Evolutionary conservation across 108 stramenopile genomes (phyloP).

Genomic region (Pseudonitzschia multistriata): DNA sequence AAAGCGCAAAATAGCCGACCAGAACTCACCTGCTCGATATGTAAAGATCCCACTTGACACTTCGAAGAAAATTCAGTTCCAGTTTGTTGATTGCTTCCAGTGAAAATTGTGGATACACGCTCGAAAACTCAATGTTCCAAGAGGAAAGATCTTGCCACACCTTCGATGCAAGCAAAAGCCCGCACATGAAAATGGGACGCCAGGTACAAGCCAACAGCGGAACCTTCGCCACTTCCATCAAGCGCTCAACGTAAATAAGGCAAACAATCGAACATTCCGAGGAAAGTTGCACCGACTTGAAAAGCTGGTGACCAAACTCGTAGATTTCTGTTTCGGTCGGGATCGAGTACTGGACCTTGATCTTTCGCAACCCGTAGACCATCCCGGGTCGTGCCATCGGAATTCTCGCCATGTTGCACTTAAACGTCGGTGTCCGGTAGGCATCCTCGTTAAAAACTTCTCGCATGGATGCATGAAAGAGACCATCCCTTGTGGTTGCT

Average conservation of each 20-base stretch:
- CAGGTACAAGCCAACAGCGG: constrained; percentile 90
- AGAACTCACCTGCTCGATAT: constrained; percentile 77
- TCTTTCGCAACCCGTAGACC: constrained; percentile 67
- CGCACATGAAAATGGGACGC: constrained; percentile 96
- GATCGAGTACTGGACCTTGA: constrained; percentile 56
- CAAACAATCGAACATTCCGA: constrained; percentile 98
- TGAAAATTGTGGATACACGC: constrained; percentile 94
- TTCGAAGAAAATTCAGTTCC: constrained; percentile 84
- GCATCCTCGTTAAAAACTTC: constrained; percentile 71
- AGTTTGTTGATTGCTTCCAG: constrained; percentile 89
- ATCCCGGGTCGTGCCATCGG: constrained; percentile 83
- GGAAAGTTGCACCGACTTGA: constrained; percentile 88
- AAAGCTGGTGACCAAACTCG: constrained; percentile 89
- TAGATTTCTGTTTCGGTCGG: constrained; percentile 85
- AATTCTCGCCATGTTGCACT: constrained; percentile 77
- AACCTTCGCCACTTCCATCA: constrained; percentile 92
- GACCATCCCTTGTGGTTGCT: constrained; percentile 20
- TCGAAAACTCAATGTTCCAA: constrained; percentile 98
- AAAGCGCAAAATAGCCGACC: neutral
- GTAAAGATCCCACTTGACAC: constrained; percentile 95
- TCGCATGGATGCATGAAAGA: constrained; percentile 71
- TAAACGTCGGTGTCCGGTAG: constrained; percentile 72
- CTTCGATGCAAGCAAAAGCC: constrained; percentile 95
- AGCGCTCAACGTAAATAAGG: constrained; percentile 96
- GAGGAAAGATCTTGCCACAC: constrained; percentile 98